Base-by-base conservation (phyloP, 1,284 basidiomycete species). In the Puccinia coronata region DNA sequence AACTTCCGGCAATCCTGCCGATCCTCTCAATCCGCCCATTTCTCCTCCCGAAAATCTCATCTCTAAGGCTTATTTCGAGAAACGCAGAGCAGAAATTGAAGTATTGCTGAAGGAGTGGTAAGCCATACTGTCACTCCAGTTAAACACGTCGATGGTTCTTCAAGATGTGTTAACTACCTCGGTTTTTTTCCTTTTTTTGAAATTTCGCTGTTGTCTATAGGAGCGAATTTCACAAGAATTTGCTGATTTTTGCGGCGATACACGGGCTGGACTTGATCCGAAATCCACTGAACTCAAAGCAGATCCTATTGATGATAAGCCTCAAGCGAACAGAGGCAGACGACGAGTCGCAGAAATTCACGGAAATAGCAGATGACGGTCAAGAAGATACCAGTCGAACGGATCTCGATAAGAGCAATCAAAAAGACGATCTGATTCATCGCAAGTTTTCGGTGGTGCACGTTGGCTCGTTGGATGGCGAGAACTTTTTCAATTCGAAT, bases 171-270 rank as follows among this genome's bases (percentile, higher is more conserved):
- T 51, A 11, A 51, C 49, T 20, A 16, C 49, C 11, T 31, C n/a
- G 8, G 20, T 57, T 9, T 25, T 31, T 28, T 8, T 28, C 6
- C 25, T 4, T 11, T 65, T 18, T 74, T 3, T 51, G 31, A n/a
- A 0, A 39, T 47, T 49, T 76, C n/a, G 31, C n/a, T n/a, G 47
- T 12, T 67, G 0, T 18, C n/a, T 51, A 4, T n/a, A 80, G 77
- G 77, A 71, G 65, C 47, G 55, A 71, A 23, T 80, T 80, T 39
- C 67, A 80, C 67, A 70, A 71, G 55, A 63, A 80, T 36, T 25
- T 71, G 12, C 20, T 80, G 18, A 80, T 80, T 23, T 80, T 80
- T 57, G 53, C 67, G n/a, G 55, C 77, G 2, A 80, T 80, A 18
- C 77, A 80, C 41, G 77, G 49, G 5, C 43, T 80, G 34, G 67